A percentile compares a stretch with the other conserved stretches of the same genome.
Evolutionary conservation across 768 basidiomycete genomes (phyloP).

Genomic region (Cyclocybe aegerita): DNA sequence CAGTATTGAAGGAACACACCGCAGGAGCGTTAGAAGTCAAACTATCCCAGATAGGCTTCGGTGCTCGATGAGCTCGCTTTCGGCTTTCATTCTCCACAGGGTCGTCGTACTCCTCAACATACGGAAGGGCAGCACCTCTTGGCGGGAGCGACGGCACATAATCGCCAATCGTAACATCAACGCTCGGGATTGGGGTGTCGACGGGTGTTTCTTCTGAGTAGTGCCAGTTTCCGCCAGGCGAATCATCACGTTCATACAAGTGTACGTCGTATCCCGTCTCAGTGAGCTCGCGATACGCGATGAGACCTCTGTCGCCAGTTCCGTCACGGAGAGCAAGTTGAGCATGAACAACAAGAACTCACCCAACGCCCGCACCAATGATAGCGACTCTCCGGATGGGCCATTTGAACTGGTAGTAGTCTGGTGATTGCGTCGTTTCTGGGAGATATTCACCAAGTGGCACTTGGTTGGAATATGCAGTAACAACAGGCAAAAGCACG

Average conservation of each 20-base stretch:
- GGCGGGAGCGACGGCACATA: slow-evolving; percentile 37
- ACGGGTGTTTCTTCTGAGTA: slow-evolving; percentile 37
- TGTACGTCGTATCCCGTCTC: slow-evolving; percentile 35
- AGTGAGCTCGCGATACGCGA: slow-evolving; percentile 33
- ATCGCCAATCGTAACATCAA: slow-evolving; percentile 29
- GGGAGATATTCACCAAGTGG: background rate
- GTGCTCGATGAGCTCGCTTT: slow-evolving; percentile 31
- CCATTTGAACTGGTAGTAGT: slow-evolving; percentile 34
- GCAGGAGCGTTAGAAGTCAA: slow-evolving; percentile 34
- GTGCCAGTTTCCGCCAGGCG: slow-evolving; percentile 43
- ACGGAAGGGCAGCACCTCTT: slow-evolving; percentile 24
- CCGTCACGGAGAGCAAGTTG: background rate
- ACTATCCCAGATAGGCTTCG: slow-evolving; percentile 36
- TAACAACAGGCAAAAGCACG: slow-evolving; percentile 2
- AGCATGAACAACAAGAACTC: slow-evolving; percentile 1
- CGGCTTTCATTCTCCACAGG: slow-evolving; percentile 15
- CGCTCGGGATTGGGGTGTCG: slow-evolving; percentile 35
- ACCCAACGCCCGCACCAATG: slow-evolving; percentile 42
- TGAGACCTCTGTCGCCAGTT: slow-evolving; percentile 27
- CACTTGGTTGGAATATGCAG: slow-evolving; percentile 2
- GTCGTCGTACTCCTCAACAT: slow-evolving; percentile 24
- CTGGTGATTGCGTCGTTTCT: background rate
- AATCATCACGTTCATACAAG: slow-evolving; percentile 36
- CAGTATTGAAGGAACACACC: slow-evolving; percentile 18
- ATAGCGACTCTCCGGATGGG: slow-evolving; percentile 37